phyloP scores from a whole-genome alignment of 495 filamentous ascomycete genomes.

The Chaetomium cochliodes region DNA sequence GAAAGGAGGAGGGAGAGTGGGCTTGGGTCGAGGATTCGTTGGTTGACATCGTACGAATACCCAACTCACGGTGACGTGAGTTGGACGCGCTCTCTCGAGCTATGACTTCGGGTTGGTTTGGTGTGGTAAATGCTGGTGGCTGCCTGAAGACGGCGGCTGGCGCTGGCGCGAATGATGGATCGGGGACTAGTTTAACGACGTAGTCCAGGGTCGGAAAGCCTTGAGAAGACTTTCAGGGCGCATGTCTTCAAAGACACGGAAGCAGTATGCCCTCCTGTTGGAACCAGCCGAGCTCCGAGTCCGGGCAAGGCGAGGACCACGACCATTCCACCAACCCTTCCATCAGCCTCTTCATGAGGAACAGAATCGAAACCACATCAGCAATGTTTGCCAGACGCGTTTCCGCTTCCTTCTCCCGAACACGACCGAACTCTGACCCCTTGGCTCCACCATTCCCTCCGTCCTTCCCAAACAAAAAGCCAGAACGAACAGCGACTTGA shows the following conservation, averaged over 20 bases:
- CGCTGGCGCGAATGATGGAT: neutral
- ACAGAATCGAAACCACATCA: neutral
- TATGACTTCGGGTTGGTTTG: conserved; percentile 10
- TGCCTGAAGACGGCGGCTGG: conserved; percentile 1
- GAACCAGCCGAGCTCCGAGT: neutral
- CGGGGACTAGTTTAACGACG: conserved; percentile 28
- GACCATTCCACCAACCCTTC: neutral
- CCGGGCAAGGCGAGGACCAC: neutral
- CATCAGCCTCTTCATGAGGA: neutral
- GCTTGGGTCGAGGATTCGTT: conserved; percentile 6
- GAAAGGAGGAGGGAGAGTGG: conserved; percentile 13
- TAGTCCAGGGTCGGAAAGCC: conserved; percentile 24
- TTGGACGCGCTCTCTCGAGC: conserved; percentile 15
- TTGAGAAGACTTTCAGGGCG: neutral
- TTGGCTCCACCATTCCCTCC: no score
- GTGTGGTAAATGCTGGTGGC: neutral
- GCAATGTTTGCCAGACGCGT: neutral
- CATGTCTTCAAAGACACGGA: neutral
- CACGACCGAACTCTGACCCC: neutral
- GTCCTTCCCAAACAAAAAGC: no score
- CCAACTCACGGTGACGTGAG: conserved; percentile 20
- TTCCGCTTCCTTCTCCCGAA: neutral
- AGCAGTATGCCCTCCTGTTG: neutral
- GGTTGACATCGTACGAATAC: conserved; percentile 13
- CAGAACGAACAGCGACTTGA: neutral